Evolutionary conservation across 495 filamentous ascomycete genomes (phyloP), one percentile per base, ranked within the genome.

Genomic region (Daldinia loculata): DNA sequence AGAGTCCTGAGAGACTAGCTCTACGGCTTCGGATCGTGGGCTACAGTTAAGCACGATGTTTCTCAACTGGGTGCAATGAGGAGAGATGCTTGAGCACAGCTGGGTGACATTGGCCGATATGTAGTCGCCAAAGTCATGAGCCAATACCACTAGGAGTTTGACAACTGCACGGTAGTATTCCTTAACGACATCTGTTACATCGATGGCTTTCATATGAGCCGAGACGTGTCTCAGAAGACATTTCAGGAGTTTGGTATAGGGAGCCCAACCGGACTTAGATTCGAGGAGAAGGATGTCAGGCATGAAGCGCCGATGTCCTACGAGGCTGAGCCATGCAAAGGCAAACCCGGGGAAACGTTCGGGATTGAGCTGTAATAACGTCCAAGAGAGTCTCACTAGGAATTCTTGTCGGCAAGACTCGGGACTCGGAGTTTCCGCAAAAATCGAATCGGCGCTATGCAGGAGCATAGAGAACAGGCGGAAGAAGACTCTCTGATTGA

Each of bases 111-210:
- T 92, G 70, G 95, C 92, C 29, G 91, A 90, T 45, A 98, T 84
- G 77, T 97, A 98, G 61, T 97, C 94, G 0, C 94, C 92, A 79
- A 92, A 98, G 76, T 99, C 95, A 70, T 98, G 95, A 63, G 96
- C 91, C 53, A 99, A 83, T 38, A 98, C 86, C 19, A 95, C 81
- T 66, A 98, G 79, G 61, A 97, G 86, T 70, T 95, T 91, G 27
- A 97, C 84, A 7, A 91, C 87, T 2, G 90, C 93, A 70, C 92
- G 89, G 77, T 98, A 98, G 51, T 95, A 86, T 55, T 93, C 90
- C 79, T 92, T 95, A 30, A 89, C 87, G 36, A 92, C 83, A 36
- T 87, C 82, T 2, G 90, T 80, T n/a, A 94, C 85, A 41, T 87
- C 88, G 19, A 88, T 79, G 2, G 89, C 85, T 80, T 96, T 95